A percentile compares a stretch with the other conserved stretches of the same genome.
Evolutionary conservation across 2,329 filamentous ascomycete species (phyloP).

Genomic region (Nigrograna mackinnonii): DNA sequence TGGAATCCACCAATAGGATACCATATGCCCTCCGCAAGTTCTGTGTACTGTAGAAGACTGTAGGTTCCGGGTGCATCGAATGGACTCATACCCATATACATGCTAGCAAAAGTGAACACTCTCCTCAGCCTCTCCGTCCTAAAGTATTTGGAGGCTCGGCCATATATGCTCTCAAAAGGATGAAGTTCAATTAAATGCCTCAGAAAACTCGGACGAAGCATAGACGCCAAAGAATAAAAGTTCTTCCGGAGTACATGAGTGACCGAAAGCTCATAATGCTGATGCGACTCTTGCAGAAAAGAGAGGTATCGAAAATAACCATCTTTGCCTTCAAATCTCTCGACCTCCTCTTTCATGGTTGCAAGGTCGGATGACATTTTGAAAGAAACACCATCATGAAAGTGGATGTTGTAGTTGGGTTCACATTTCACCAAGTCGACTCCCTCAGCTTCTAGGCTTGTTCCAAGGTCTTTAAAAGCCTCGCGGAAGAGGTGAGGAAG

Average conservation of each 20-base stretch:
- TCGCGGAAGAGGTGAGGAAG: constrained; percentile 72
- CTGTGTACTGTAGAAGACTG: constrained; percentile 73
- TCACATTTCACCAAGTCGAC: constrained; percentile 72
- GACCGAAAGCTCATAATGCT: constrained; percentile 71
- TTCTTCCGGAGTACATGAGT: constrained; percentile 69
- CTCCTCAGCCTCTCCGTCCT: constrained; percentile 68
- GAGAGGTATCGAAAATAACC: constrained; percentile 71
- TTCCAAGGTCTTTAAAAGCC: constrained; percentile 70
- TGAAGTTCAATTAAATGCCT: constrained; percentile 63
- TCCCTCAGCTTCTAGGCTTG: constrained; percentile 66
- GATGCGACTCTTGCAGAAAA: constrained; percentile 69
- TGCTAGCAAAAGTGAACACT: constrained; percentile 77
- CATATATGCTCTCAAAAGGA: constrained; percentile 73
- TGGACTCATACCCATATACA: constrained; percentile 83
- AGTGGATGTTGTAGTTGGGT: constrained; percentile 77
- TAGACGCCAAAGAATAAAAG: constrained; percentile 63
- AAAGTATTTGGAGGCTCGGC: constrained; percentile 68
- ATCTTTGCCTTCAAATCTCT: constrained; percentile 72
- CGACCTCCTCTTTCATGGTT: constrained; percentile 72
- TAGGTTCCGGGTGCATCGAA: constrained; percentile 78
- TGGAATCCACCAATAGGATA: constrained; percentile 75
- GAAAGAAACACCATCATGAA: constrained; percentile 68
- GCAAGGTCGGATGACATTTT: constrained; percentile 68
- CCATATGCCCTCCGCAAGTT: constrained; percentile 76
- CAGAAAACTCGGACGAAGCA: constrained; percentile 64